Base-by-base conservation (phyloP, 2,329 filamentous ascomycete species). In the Botrytis sinoallii region DNA sequence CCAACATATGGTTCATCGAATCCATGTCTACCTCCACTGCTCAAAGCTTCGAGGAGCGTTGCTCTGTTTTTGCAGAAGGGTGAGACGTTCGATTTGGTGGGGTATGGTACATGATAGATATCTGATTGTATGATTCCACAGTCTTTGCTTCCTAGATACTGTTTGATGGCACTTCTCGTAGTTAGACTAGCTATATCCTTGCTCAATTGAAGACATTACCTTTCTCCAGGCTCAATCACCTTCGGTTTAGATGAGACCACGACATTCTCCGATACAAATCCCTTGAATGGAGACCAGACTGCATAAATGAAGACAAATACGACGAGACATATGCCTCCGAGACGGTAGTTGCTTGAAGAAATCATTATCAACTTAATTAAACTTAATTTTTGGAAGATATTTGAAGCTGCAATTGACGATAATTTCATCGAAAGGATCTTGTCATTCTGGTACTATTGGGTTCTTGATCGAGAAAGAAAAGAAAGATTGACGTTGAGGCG, bases 11-110 rank as follows among this genome's bases (percentile, higher is more conserved):
- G 81, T 22, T 80, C 79, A 73, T 84, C 82, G 73, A 83, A 83
- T 18, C 83, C 83, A 78, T 83, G 78, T 65, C 83, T 79, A 10
- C 83, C 82, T 46, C 84, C 84, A 63, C 80, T 79, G 74, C 83
- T 84, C 78, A 85, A 80, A 25, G 83, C 83, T 74, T 80, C 79
- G 1, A 85, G 78, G 16, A 85, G 79, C 7, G 77, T 78, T 57
- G 79, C 78, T 59, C 83, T 73, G 25, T 76, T 75, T 40, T 73
- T 74, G 55, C 77, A 79, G 52, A 79, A 79, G 20, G 77, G 77
- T 14, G 77, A 76, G 29, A 67, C 35, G 52, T 75, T 73, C 3
- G 71, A 38, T 18, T 59, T 70, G 16, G 52, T 59, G 1, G 75
- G 72, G 55, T 67, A 76, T 48, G 76, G 77, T 38, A 72, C 75